Base-by-base conservation (phyloP, 2,329 filamentous ascomycete species). In the Berkeleyomyces rouxiae region DNA sequence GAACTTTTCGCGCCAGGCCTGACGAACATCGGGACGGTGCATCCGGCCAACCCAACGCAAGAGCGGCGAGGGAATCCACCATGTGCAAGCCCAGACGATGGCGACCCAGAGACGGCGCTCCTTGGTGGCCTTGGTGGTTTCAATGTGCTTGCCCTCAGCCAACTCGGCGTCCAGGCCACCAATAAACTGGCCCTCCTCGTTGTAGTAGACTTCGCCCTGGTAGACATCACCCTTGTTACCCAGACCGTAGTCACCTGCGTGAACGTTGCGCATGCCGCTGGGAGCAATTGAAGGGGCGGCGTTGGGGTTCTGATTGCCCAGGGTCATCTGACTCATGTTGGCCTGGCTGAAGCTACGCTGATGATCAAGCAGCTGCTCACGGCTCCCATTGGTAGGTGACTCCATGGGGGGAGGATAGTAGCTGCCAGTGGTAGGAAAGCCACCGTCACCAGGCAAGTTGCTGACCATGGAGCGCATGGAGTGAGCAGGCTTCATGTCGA, bases 1-100 rank as follows among this genome's bases (percentile, higher is more conserved):
- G 9, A 99, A 60, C 74, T 99, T 99, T 70, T 99, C 93, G 73
- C 93, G 83, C 93, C 93, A 99, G 0, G 93, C 93, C 83, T 96
- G 88, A 36, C 93, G 88, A 7, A 99, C 90, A 74, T 99, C 93
- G 1, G 91, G 93, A 62, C 93, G 85, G 75, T 95, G 95, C 93
- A 99, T 99, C 31, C 92, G 88, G 40, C 93, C 93, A 64, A 97
- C 70, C 65, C 79, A 86, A n/a, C 82, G 81, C 13, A 99, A 82
- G 1, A 88, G 67, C 58, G 89, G 87, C 0, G 92, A 97, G 0
- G 93, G 93, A 67, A 96, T 93, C 87, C 88, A 97, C 71, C 90
- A 97, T 0, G 93, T 99, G 58, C 95, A 67, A 0, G 82, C 81
- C 90, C 91, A 97, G 2, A 93, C 88, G 47, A 93, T 73, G 1